Percentiles rank a stretch among this genome's conserved stretches.
Conservation (phyloP, 1,284 basidiomycete genomes). For the Xerocomus alliaceus region DNA sequence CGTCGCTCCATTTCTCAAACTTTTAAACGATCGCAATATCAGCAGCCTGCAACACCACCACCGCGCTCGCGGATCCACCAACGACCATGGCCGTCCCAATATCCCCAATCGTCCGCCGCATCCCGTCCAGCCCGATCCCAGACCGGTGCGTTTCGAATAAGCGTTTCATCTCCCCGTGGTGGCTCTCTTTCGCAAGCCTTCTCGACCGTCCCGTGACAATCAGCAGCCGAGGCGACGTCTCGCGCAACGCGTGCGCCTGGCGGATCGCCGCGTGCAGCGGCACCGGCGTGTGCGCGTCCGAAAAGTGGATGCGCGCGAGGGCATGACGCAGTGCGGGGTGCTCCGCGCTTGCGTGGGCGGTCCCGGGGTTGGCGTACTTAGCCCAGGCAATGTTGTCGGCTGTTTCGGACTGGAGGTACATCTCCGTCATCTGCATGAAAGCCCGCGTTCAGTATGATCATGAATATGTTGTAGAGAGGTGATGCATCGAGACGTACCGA, state of each 20-base stretch:
- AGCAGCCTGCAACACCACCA: slow-evolving; percentile 38
- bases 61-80: slow-evolving; percentile 25
- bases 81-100: slow-evolving; percentile 68
- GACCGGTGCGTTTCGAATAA: slow-evolving; percentile 55
- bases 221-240: slow-evolving; percentile 47
- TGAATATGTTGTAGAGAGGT: too few relatives aligned
- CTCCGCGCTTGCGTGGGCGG: background rate
- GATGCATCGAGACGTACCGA: slow-evolving; percentile 28
- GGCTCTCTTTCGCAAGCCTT: slow-evolving; percentile 66
- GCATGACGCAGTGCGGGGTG: background rate
- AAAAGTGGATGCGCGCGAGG: slow-evolving; percentile 64
- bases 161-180: slow-evolving; percentile 63
- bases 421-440: slow-evolving; percentile 49
- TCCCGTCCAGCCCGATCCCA: slow-evolving; percentile 42
- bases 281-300: slow-evolving; percentile 46
- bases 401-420: slow-evolving; percentile 69
- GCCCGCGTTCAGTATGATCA: too few relatives aligned
- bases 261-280: slow-evolving; percentile 65
- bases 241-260: slow-evolving; percentile 43
- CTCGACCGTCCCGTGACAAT: slow-evolving; percentile 84
- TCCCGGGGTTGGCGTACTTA: slow-evolving; percentile 48
- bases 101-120: slow-evolving; percentile 82
- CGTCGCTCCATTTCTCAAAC: too few relatives aligned
- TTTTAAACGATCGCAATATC: background rate
- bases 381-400: slow-evolving; percentile 76